Percentiles rank a stretch among this genome's conserved stretches.
These are phyloP conservation scores for Penicillium nucicola DNA, from an alignment of 495 filamentous ascomycete species.

Conservation along the genomic window DNA sequence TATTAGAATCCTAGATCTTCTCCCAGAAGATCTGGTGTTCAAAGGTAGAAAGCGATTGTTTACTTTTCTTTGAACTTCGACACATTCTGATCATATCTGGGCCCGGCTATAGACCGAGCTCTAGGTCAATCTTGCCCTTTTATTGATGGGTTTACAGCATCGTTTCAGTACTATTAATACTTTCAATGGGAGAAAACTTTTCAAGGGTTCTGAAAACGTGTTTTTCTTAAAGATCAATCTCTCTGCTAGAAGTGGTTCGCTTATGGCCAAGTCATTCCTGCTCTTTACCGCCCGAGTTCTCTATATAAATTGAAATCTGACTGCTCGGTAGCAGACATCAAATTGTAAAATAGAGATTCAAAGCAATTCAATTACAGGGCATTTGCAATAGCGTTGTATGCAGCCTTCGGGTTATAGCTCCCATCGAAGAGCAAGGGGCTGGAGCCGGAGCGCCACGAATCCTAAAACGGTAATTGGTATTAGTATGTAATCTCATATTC, in stretches of 20 bases:
- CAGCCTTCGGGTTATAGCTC: conserved; percentile 59
- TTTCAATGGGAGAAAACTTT: neutral
- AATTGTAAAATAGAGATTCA: neutral
- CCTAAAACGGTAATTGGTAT: conserved; percentile 17
- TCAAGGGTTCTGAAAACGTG: neutral
- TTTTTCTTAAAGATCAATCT: neutral
- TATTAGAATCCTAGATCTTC: too few species aligned
- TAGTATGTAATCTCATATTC: neutral
- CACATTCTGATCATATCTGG: too few species aligned
- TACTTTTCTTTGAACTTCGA: too few species aligned
- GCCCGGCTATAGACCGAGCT: neutral
- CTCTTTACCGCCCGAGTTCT: neutral
- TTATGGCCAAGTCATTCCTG: neutral
- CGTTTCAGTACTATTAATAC: neutral
- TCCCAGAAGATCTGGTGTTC: too few species aligned
- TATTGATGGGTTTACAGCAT: neutral
- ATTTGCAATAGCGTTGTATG: conserved; percentile 59
- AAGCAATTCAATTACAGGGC: conserved; percentile 9
- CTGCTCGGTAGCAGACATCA: neutral
- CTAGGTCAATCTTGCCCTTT: too few species aligned
- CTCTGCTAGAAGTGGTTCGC: neutral
- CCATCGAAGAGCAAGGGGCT: conserved; percentile 64
- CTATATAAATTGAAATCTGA: neutral
- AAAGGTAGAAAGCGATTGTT: too few species aligned
- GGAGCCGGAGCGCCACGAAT: conserved; percentile 61